Evolutionary conservation across 177 flowering plant species (phyloP).

Genomic region (Tripterygium wilfordii): DNA sequence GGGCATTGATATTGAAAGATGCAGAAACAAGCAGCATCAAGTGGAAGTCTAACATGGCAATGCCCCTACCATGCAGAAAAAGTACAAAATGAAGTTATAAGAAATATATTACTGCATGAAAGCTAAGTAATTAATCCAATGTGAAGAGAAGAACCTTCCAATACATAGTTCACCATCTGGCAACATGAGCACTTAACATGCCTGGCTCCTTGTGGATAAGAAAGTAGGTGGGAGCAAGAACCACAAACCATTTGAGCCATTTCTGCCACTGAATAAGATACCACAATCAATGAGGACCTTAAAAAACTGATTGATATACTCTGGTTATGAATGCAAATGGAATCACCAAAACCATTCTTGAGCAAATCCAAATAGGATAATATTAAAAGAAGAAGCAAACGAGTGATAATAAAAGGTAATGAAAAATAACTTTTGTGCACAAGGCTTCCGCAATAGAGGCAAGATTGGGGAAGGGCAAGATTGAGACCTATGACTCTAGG

Average conservation of each 20-base stretch:
- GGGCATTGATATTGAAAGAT: too few relatives aligned
- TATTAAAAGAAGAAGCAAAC: background rate
- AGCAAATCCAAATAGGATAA: background rate
- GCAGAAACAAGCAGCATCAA: too few relatives aligned
- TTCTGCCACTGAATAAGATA: constrained; percentile 27
- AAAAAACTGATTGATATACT: background rate
- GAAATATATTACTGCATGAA: too few relatives aligned
- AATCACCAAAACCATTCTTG: background rate
- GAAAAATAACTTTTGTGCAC: too few relatives aligned
- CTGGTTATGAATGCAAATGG: background rate
- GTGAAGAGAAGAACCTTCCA: constrained; percentile 45
- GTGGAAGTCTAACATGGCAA: too few relatives aligned
- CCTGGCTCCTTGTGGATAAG: constrained; percentile 52
- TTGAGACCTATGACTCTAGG: too few relatives aligned
- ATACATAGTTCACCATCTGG: constrained; percentile 54
- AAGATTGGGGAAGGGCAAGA: too few relatives aligned
- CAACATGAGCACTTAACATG: constrained; percentile 59
- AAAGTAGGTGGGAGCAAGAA: constrained; percentile 57
- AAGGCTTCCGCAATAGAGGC: too few relatives aligned
- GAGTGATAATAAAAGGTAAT: too few relatives aligned
- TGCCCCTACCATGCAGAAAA: too few relatives aligned
- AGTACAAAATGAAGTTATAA: too few relatives aligned
- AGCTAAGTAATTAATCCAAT: constrained; percentile 38
- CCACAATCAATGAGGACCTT: background rate
- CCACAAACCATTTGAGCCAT: constrained; percentile 87